Percentiles rank a stretch among this genome's conserved stretches.
Evolutionary conservation across 257 asterid genomes (phyloP).

Genomic region (Hygrophila difformis): DNA sequence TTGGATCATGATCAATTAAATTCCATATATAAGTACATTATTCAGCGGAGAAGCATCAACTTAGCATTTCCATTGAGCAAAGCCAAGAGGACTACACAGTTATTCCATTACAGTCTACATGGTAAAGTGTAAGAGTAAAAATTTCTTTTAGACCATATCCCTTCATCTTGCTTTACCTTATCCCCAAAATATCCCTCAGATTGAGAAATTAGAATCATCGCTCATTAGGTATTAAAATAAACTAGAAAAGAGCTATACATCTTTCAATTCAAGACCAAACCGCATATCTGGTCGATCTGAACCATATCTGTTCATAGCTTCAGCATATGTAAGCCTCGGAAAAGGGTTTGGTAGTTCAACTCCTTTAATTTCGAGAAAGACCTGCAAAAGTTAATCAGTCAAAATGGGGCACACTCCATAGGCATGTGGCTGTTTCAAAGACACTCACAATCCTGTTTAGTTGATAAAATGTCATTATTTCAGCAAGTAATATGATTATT

Average conservation of each 20-base stretch:
- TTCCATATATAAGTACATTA: background rate
- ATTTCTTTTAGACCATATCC: no score
- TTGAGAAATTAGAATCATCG: background rate
- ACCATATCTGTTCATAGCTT: constrained; percentile 84
- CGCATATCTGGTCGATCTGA: constrained; percentile 92
- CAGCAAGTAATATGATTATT: no score
- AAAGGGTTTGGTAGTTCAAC: constrained; percentile 81
- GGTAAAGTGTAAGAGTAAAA: background rate
- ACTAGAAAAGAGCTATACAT: constrained; percentile 36
- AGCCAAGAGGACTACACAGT: background rate
- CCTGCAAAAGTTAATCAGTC: constrained; percentile 40
- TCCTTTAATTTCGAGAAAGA: constrained; percentile 73
- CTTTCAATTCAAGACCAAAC: constrained; percentile 71
- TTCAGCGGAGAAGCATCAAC: background rate
- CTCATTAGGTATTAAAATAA: background rate
- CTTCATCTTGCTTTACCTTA: no score
- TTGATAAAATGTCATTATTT: no score
- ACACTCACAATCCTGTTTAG: no score
- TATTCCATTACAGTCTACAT: background rate
- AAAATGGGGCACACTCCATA: constrained; percentile 9
- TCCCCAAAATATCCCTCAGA: no score
- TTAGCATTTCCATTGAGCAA: background rate
- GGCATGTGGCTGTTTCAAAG: no score
- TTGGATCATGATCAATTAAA: background rate
- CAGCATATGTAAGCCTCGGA: constrained; percentile 88